Conservation (phyloP, 257 asterid species). For the Solanum lycopersicoides region DNA sequence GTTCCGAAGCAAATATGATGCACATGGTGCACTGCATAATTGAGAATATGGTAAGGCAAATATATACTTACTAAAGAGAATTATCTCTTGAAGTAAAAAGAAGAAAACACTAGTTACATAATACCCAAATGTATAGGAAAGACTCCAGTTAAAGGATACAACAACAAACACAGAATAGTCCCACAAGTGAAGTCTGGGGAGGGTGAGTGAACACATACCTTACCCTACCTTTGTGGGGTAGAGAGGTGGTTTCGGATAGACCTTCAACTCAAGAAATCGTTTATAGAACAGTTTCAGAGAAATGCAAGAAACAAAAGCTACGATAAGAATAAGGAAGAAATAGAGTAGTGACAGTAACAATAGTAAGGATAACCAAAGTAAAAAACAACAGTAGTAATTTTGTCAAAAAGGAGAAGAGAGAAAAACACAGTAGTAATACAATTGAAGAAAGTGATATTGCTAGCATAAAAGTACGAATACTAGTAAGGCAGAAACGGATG, state of each 20-base stretch:
- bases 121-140: not conserved
- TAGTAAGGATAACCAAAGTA: not conserved
- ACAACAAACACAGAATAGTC: not conserved
- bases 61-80: not conserved
- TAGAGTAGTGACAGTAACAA: not conserved
- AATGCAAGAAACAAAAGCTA: not conserved
- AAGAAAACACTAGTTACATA: not conserved
- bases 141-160: not conserved
- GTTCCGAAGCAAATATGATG: constrained; percentile 88
- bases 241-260: not conserved
- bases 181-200: not conserved
- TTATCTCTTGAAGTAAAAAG: not conserved
- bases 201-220: not conserved
- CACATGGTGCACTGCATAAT: constrained; percentile 81
- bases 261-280: not conserved
- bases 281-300: not conserved
- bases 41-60: not conserved
- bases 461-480: no score
- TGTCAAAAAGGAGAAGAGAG: not conserved
- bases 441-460: no score
- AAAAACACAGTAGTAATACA: not conserved
- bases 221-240: not conserved
- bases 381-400: not conserved
- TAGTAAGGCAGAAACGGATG: not conserved
- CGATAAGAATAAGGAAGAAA: not conserved